Evolutionary conservation across 2,329 filamentous ascomycete genomes (phyloP), one percentile per base, ranked within the genome.

Genomic region (Penicillium sp.): DNA sequence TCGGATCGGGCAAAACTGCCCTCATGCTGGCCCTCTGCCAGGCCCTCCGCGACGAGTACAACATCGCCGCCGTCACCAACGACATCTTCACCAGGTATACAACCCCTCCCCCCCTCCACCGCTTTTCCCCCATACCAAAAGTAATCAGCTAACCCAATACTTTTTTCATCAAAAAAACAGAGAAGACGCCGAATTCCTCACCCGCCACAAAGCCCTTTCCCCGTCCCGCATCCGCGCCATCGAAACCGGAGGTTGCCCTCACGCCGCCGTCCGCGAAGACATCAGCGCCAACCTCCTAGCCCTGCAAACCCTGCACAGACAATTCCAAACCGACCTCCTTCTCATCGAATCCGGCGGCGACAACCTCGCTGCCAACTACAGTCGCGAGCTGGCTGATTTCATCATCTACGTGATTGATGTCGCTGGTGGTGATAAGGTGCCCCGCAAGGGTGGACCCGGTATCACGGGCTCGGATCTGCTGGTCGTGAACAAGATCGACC

Each of bases 331-430:
- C 0, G 88, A 97, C 64, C 70, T 98, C 21, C 79, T 98, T 21
- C 81, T 98, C 37, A 98, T 98, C 66, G 93, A 98, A 73, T 89
- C 83, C 17, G 93, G 93, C 40, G 93, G 93, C 50, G 93, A 98
- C 69, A 98, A 98, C 69, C 80, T 98, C 1, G 93, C 93, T 0
- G 93, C 93, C 4, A 98, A 97, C 75, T 98, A 98, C 77, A 87
- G 82, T 48, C 80, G 93, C 50, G 93, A 97, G 72, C 76, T 98
- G 57, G 93, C 93, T 2, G 93, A 98, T 69, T 98, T 87, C 69
- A 98, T 98, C 71, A 85, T 98, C 71, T 98, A 98, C 69, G 93
- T 98, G 29, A 97, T 98, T 61, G 93, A 98, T 70, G 93, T 98
- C n/a, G 87, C 84, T 49, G 93, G 93, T 21, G 93, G 93, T 12